Evolutionary conservation across 2,329 filamentous ascomycete genomes (phyloP), one percentile per base, ranked within the genome.

Genomic region (Dactylellina drechsleri): DNA sequence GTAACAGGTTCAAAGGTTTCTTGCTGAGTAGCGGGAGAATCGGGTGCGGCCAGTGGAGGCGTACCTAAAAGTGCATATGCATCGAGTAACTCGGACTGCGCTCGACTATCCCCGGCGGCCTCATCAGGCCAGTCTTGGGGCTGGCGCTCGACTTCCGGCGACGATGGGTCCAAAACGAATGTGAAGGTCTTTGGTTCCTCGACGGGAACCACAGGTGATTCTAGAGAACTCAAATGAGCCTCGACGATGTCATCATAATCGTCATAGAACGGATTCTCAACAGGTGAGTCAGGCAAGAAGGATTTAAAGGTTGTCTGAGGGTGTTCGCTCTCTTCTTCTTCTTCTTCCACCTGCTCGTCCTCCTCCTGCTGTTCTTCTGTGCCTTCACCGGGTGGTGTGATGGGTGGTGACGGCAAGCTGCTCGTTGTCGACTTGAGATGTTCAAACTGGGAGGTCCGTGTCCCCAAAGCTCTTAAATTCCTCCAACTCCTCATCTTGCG

Each of bases 171-270:
- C 10, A 36, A 10, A 7, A 36, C 31, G 0, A 66, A 26, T 53
- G 61, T 18, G 49, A 60, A 66, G 0, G 40, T 61, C 8, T 50
- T 60, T 6, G 20, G 28, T 23, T 43, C 40, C 7, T 20, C 50
- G 2, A 49, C 28, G 28, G 50, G 56, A 23, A 43, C 47, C 16
- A 7, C 26, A 28, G 57, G 54, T 15, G 31, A 45, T 2, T 66
- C 68, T 40, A 31, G 45, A 13, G 62, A 56, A 13, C 50, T 64
- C 57, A 74, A 28, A 59, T 74, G 70, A 6, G 70, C 61, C 15
- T 74, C 70, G 10, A 74, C 67, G 16, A 74, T 74, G 40, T 74
- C 70, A 16, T 74, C 70, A 28, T 67, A 74, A 15, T 74, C 70
- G 41, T 74, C 70, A 18, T 74, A 74, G 20, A 74, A 74, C 2